A percentile compares a stretch with the other conserved stretches of the same genome.
These are phyloP conservation scores for Glaciozyma martinii DNA, from an alignment of 768 basidiomycete genomes.

Conservation along the genomic window DNA sequence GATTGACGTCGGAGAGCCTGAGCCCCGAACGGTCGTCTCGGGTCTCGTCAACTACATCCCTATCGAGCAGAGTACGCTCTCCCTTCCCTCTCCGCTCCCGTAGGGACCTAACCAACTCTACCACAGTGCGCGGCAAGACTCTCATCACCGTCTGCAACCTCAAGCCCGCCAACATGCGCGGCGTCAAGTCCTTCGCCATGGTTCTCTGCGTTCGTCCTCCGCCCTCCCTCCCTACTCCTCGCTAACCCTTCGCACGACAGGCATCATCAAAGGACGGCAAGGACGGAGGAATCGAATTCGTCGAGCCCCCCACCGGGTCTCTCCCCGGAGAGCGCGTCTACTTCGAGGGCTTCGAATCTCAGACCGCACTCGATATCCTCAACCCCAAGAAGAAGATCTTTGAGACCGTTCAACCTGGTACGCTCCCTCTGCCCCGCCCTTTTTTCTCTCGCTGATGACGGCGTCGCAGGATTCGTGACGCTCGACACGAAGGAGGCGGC, in stretches of 20 bases:
- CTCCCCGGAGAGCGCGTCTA: slow-evolving; percentile 89
- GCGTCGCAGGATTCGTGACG: slow-evolving; percentile 67
- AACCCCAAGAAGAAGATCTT: slow-evolving; percentile 99
- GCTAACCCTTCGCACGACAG: slow-evolving; percentile 41
- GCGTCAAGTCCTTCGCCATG: slow-evolving; percentile 97
- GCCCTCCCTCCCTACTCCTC: not conserved
- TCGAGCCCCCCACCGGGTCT: slow-evolving; percentile 73
- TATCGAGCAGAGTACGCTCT: slow-evolving; percentile 83
- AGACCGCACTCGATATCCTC: slow-evolving; percentile 57
- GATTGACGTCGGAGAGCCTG: slow-evolving; percentile 92
- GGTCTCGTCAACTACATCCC: slow-evolving; percentile 94
- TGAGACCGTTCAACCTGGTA: slow-evolving; percentile 88
- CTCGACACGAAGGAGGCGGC: slow-evolving; percentile 79
- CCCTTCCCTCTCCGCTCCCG: slow-evolving; percentile 56
- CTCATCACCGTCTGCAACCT: slow-evolving; percentile 50
- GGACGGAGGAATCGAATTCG: slow-evolving; percentile 80
- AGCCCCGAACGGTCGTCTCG: slow-evolving; percentile 91
- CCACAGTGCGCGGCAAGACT: slow-evolving; percentile 25
- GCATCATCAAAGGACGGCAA: slow-evolving; percentile 63
- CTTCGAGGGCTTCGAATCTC: slow-evolving; percentile 83
- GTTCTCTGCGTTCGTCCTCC: slow-evolving; percentile 65
- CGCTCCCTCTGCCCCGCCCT: slow-evolving; percentile 14
- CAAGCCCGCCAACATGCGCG: slow-evolving; percentile 93
- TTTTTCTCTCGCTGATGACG: not conserved
- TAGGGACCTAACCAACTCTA: not conserved